Conservation (phyloP, 192 early-diverging fungal genomes). For the Entomortierella parvispora region DNA sequence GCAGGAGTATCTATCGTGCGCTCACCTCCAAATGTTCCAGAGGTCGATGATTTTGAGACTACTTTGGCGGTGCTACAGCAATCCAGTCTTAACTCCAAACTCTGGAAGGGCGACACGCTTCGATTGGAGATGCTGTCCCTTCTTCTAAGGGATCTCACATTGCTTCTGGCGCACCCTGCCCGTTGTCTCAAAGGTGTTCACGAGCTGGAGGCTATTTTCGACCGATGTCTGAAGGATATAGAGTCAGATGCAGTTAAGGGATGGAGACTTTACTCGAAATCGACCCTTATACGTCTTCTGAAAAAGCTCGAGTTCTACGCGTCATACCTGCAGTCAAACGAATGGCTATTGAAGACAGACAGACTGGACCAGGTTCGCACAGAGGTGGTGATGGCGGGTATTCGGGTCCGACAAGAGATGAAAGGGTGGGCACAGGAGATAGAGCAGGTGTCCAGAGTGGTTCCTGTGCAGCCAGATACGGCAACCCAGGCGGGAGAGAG, state of each 20-base stretch:
- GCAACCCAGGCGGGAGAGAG: neutral
- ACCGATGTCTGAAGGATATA: neutral
- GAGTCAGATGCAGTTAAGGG: neutral
- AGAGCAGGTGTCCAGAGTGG: constrained; percentile 11
- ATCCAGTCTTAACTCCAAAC: constrained; percentile 25
- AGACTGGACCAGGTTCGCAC: constrained; percentile 27
- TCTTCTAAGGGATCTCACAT: constrained; percentile 28
- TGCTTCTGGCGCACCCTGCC: constrained; percentile 25
- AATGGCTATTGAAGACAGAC: constrained; percentile 16
- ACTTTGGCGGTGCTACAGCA: constrained; percentile 31
- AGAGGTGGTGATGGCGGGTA: constrained; percentile 29
- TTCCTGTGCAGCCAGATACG: neutral
- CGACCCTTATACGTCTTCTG: constrained; percentile 14
- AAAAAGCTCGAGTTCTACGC: constrained; percentile 51
- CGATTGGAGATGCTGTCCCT: constrained; percentile 37
- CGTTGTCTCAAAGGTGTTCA: constrained; percentile 19
- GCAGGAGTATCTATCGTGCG: neutral
- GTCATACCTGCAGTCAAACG: constrained; percentile 30
- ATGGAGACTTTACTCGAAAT: constrained; percentile 17
- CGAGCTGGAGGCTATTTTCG: constrained; percentile 17
- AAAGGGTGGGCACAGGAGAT: constrained; percentile 27
- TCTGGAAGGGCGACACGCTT: constrained; percentile 46
- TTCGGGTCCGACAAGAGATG: constrained; percentile 36
- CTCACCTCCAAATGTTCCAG: neutral
- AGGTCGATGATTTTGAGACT: constrained; percentile 46